Percentiles rank a stretch among this genome's conserved stretches.
phyloP scores from a whole-genome alignment of 2,329 filamentous ascomycete genomes.

The Pseudofabraea citricarpa region DNA sequence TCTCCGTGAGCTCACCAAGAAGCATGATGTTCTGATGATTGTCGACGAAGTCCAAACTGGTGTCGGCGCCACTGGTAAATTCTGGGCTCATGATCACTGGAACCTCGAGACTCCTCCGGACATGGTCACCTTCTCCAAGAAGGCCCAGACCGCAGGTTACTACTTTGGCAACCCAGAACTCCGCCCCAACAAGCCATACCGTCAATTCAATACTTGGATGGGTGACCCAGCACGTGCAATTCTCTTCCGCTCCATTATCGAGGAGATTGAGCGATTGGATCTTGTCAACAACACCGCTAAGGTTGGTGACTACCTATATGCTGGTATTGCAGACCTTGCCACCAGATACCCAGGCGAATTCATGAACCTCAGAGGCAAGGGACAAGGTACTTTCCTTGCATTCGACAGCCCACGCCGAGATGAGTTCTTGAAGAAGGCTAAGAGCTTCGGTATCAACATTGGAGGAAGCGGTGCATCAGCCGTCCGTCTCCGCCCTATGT shows the following conservation, averaged over 20 bases:
- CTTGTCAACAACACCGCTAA: constrained; percentile 60
- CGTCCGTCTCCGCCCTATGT: constrained; percentile 72
- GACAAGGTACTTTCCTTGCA: constrained; percentile 73
- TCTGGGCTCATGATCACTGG: constrained; percentile 89
- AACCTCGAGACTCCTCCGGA: constrained; percentile 66
- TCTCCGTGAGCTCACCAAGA: constrained; percentile 66
- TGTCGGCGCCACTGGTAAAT: constrained; percentile 79
- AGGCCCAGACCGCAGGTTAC: constrained; percentile 80
- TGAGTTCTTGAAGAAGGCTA: constrained; percentile 65
- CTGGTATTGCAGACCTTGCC: constrained; percentile 57
- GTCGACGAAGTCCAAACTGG: constrained; percentile 84
- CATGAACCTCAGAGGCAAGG: constrained; percentile 70
- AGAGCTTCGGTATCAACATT: constrained; percentile 70
- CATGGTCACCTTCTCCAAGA: constrained; percentile 87
- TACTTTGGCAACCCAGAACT: constrained; percentile 74
- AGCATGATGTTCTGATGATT: constrained; percentile 67
- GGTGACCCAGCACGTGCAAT: constrained; percentile 74
- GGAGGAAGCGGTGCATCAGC: constrained; percentile 68
- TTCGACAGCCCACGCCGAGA: constrained; percentile 70
- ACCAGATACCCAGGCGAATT: constrained; percentile 65
- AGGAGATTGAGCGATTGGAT: constrained; percentile 65
- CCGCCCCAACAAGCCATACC: constrained; percentile 75
- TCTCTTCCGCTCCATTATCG: constrained; percentile 72
- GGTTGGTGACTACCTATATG: constrained; percentile 63
- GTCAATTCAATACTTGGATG: constrained; percentile 88